These are phyloP conservation scores for Pseudogymnoascus sp. DNA, from an alignment of 2,329 filamentous ascomycete species.

Conservation along the genomic window DNA sequence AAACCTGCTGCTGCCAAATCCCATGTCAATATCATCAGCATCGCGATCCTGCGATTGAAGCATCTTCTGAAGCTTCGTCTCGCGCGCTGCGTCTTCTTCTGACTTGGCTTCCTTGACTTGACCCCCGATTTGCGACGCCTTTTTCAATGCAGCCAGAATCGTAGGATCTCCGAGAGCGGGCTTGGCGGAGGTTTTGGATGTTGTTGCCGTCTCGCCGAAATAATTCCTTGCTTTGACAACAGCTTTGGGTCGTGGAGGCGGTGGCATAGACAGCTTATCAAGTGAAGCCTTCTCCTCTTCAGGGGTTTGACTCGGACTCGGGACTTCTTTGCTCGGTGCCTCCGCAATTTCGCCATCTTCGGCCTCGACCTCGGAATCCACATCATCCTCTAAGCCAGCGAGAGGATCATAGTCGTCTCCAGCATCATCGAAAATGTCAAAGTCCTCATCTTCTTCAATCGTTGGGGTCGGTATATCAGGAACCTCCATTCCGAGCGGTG, in stretches of 20 bases:
- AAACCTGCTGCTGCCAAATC: constrained; percentile 81
- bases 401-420: constrained; percentile 64
- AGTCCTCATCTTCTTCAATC: constrained; percentile 48
- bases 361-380: constrained; percentile 37
- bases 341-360: constrained; percentile 22
- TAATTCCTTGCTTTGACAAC: constrained; percentile 47
- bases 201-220: constrained; percentile 53
- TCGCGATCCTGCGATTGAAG: constrained; percentile 70
- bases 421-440: constrained; percentile 60
- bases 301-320: constrained; percentile 13
- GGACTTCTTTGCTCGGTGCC: background rate
- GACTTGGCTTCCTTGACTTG: constrained; percentile 36
- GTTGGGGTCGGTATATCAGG: constrained; percentile 47
- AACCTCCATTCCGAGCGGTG: constrained; percentile 60
- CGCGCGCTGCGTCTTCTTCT: constrained; percentile 48
- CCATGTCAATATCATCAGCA: constrained; percentile 86
- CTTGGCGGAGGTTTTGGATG: constrained; percentile 33
- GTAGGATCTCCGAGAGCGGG: constrained; percentile 64
- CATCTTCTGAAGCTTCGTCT: constrained; percentile 67
- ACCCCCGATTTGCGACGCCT: constrained; percentile 60
- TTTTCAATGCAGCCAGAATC: constrained; percentile 77
- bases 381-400: constrained; percentile 46
- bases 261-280: constrained; percentile 35
- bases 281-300: constrained; percentile 17
- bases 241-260: constrained; percentile 38